A percentile compares a stretch with the other conserved stretches of the same genome.
Evolutionary conservation across 768 basidiomycete genomes (phyloP).

Genomic region (Galerina sulciceps): DNA sequence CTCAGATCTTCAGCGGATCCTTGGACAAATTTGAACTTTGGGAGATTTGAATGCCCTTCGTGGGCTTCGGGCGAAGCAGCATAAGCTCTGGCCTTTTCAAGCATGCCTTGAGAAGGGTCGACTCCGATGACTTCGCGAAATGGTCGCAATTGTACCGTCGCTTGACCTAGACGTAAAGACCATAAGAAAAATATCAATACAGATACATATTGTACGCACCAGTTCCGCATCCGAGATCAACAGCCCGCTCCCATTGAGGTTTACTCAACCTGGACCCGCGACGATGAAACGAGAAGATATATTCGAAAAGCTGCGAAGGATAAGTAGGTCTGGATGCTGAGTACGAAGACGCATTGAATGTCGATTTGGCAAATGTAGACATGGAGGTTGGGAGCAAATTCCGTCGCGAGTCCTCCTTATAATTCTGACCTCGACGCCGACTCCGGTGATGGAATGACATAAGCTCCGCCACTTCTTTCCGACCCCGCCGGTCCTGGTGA

Average conservation of each 20-base stretch:
- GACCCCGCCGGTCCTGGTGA: too few relatives aligned
- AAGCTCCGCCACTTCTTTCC: too few relatives aligned
- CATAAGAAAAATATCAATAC: not conserved
- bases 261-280: conserved; percentile 12
- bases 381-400: conserved; percentile 36
- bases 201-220: conserved; percentile 41
- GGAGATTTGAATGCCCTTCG: conserved; percentile 1
- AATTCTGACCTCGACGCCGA: too few relatives aligned
- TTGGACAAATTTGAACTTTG: conserved; percentile 33
- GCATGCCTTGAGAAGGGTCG: conserved; percentile 80
- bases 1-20: conserved; percentile 58
- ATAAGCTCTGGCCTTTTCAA: conserved; percentile 50
- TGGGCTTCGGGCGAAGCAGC: not conserved
- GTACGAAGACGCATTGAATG: conserved; percentile 72
- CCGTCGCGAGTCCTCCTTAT: too few relatives aligned
- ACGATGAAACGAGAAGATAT: conserved; percentile 63
- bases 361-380: conserved; percentile 75
- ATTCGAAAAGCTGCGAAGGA: conserved; percentile 65
- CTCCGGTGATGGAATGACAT: too few relatives aligned
- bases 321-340: conserved; percentile 76
- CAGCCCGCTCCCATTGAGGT: conserved; percentile 57
- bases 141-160: conserved; percentile 55
- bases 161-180: conserved; percentile 57
- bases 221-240: conserved; percentile 88
- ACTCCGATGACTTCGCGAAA: conserved; percentile 71